Evolutionary conservation across 108 stramenopile genomes (phyloP), one percentile per base, ranked within the genome.

Genomic region (Craspedostauros australis): DNA sequence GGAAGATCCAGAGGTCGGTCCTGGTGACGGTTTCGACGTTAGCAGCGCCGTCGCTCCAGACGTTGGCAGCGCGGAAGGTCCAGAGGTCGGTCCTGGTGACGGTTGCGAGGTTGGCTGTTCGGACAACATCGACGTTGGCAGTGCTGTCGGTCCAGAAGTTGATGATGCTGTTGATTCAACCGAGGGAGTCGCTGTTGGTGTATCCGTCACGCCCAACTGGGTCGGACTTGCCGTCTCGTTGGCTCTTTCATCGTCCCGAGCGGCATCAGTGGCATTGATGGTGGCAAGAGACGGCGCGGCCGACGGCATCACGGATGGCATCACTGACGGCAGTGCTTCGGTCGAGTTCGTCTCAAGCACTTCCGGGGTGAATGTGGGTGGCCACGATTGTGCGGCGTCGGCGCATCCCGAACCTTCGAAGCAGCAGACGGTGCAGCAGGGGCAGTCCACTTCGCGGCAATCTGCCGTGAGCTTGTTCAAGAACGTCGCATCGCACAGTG

Each of bases 381-480:
- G 53, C 8, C 53, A 53, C 11, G 12, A 12, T 5, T 28, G 21
- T 4, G 46, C 28, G 4, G 25, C 12, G 6, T 31, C 50, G 2
- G 26, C 9, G 18, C 60, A 62, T 4, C 19, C 29, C 18, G 26
- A 36, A 9, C 40, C 30, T 14, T 43, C 50, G 1, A 26, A 8
- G 7, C 46, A 42, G 22, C 60, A 62, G 5, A 32, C 20, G 26
- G 50, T 62, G 33, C 60, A 62, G 28, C 60, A 62, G 9, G 50
- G 29, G 33, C 58, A 60, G 0, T 5, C 12, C 2, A 60, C 5
- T 37, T 62, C 41, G 18, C 26, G 19, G 40, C 60, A 62, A 44
- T 49, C 54, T 2, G 41, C 46, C 36, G 23, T n/a, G 2, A 64
- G 4, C 40, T 20, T n/a, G n/a, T n/a, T n/a, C n/a, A n/a, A n/a